Base-by-base conservation (phyloP, 306 rosid genomes). In the Rubus parviflorus region DNA sequence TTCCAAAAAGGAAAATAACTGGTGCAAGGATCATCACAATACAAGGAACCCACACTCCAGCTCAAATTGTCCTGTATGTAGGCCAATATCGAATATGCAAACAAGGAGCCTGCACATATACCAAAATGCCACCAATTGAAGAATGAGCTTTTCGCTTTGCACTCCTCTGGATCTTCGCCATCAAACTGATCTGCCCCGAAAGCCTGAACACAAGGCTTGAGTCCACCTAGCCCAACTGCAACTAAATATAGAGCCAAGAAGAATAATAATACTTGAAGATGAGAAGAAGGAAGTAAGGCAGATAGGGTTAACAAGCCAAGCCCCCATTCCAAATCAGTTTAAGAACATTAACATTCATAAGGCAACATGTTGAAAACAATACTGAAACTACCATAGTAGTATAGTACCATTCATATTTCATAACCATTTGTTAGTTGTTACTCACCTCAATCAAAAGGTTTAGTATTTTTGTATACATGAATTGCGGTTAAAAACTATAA, bases 71-170 rank as follows among this genome's bases (percentile, higher is more conserved):
- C 91, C 70, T 88, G 91, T 51, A 88, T 67, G 70, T 88, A 88
- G 77, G 41, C 75, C 54, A 83, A 75, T 79, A 92, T 15, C 23
- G 4, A 6, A 41, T 81, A 9, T 2, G 96, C 82, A 4, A 22
- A n/a, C 17, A 80, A 11, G 54, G 72, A 13, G 35, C 91, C 93
- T 8, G 73, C 75, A 73, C 82, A 76, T 46, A 87, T 20, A 6
- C 90, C 66, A 25, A 90, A 89, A 84, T 82, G 87, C 97, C 97
- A 90, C 97, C 96, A 92, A 67, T 90, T 92, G 79, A 92, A 92
- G 84, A 92, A 92, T 25, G 97, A 84, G 89, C 93, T 81, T 87
- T 90, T 87, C 11, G 89, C 93, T 48, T 79, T 86, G 83, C 78
- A 64, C 75, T 92, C 97, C 80, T 83, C 56, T 12, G 89, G 88